These are phyloP conservation scores for Syzygium malaccense DNA, from an alignment of 441 rosid genomes.

Conservation along the genomic window DNA sequence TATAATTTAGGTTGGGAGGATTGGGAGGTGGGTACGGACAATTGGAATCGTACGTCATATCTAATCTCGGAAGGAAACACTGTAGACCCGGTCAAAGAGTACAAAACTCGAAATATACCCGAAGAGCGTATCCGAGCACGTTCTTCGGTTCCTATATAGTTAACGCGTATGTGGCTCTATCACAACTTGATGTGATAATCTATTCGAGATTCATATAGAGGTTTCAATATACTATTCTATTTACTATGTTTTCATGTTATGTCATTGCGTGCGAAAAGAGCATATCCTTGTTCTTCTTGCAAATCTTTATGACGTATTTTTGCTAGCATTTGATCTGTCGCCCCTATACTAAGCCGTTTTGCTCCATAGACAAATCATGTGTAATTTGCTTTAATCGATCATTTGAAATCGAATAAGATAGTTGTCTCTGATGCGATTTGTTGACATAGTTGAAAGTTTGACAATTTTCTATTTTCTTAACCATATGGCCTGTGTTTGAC, in stretches of 20 bases:
- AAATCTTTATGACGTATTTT: too few relatives aligned
- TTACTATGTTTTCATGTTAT: background rate
- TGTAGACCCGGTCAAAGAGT: background rate
- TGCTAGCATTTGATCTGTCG: background rate
- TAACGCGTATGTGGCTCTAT: background rate
- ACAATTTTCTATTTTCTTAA: background rate
- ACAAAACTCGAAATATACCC: background rate
- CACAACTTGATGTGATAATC: background rate
- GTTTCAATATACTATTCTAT: background rate
- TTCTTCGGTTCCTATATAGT: background rate
- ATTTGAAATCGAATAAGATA: background rate
- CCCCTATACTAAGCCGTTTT: background rate
- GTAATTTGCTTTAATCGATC: background rate
- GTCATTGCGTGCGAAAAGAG: background rate
- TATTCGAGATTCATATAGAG: background rate
- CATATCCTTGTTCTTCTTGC: background rate
- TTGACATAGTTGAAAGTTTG: background rate
- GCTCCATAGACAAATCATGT: background rate
- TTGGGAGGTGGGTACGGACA: background rate
- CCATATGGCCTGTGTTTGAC: background rate
- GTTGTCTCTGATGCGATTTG: background rate
- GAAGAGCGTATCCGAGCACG: background rate
- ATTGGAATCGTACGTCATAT: background rate
- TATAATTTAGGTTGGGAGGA: background rate
- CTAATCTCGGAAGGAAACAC: background rate